Conservation (phyloP, 495 filamentous ascomycete genomes). For the Entonaema liquescens region DNA sequence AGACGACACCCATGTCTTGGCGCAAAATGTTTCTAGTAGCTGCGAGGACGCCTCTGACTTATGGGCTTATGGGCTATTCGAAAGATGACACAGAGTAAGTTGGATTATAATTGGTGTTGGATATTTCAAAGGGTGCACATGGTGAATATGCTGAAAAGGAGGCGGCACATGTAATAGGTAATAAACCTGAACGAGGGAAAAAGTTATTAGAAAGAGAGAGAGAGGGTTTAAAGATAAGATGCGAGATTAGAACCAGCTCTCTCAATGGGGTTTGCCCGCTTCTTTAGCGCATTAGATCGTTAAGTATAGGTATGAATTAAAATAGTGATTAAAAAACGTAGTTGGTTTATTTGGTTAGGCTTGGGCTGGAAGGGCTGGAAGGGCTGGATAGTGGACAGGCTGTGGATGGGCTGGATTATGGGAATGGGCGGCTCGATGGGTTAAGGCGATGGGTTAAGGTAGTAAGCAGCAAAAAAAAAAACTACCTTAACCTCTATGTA, state of each 20-base stretch:
- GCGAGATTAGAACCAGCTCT: background rate
- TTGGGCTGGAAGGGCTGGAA: background rate
- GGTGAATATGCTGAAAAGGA: slow-evolving; percentile 8
- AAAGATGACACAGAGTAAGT: background rate
- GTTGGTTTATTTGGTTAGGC: slow-evolving; percentile 1
- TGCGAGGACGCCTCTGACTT: slow-evolving; percentile 5
- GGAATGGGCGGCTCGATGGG: background rate
- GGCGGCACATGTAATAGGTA: slow-evolving; percentile 2
- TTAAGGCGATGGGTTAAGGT: background rate
- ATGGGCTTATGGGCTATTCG: background rate
- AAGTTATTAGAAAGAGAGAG: background rate
- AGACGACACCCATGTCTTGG: slow-evolving; percentile 34
- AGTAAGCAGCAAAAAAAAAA: slow-evolving; percentile 8
- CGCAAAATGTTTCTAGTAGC: background rate
- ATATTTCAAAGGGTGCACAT: slow-evolving; percentile 20
- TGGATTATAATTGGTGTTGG: background rate
- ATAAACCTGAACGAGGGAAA: background rate
- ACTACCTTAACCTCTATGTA: no score
- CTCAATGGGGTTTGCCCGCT: background rate
- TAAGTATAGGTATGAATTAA: no score
- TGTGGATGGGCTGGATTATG: no score
- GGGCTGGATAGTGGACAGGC: background rate
- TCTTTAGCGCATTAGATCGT: background rate
- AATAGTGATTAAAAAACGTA: background rate
- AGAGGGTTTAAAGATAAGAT: background rate